phyloP scores from a whole-genome alignment of 805 yeast genomes.

The Metahyphopichia silvanorum region DNA sequence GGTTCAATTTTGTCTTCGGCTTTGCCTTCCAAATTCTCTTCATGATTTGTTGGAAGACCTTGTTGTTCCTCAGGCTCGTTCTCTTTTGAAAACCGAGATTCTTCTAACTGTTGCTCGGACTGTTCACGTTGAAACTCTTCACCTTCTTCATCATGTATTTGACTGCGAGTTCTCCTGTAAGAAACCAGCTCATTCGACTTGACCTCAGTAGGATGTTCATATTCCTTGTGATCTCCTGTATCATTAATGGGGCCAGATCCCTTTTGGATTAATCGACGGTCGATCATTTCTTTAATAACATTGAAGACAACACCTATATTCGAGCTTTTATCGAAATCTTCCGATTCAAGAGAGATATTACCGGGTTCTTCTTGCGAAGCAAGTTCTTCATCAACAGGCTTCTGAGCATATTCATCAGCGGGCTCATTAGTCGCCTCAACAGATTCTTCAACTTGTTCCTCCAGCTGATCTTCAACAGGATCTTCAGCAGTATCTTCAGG shows the following conservation, averaged over 20 bases:
- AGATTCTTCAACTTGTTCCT: background rate
- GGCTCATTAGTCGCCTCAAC: background rate
- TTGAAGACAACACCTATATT: background rate
- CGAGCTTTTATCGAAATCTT: background rate
- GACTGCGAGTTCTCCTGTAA: no score
- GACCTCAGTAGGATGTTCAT: no score
- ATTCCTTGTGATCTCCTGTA: no score
- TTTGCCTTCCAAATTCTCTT: background rate
- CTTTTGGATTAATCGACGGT: background rate
- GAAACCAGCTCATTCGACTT: no score
- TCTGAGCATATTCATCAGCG: background rate
- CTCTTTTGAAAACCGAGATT: no score
- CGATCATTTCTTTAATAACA: background rate
- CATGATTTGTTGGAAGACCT: background rate
- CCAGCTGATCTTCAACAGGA: background rate
- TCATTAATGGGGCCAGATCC: no score
- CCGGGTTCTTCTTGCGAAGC: background rate
- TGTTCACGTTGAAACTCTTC: no score
- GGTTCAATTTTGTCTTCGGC: background rate
- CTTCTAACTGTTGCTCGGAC: no score
- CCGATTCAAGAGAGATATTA: background rate
- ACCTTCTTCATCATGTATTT: no score
- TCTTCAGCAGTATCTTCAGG: background rate
- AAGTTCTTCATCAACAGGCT: no score
- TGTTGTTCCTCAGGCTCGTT: background rate